Percentiles rank a stretch among this genome's conserved stretches.
Conservation (phyloP, 208 protist species). For the Leishmania aethiopica region DNA sequence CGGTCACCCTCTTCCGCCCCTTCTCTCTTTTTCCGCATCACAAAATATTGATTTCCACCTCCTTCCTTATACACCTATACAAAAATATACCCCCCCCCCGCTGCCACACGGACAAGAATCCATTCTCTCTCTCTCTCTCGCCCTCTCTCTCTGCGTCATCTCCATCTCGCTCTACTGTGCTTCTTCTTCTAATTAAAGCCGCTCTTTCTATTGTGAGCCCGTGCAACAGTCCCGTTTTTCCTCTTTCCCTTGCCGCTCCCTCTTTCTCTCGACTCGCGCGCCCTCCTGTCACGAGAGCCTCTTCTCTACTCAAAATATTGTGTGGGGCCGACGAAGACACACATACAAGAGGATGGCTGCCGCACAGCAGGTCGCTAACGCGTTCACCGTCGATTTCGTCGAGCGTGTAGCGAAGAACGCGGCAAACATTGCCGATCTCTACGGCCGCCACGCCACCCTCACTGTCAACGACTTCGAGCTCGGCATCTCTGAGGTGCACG, state of each 20-base stretch:
- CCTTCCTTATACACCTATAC: neutral
- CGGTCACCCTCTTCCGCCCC: neutral
- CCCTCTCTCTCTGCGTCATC: neutral
- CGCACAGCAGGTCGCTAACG: conserved; percentile 75
- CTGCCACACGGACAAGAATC: neutral
- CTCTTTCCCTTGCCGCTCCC: neutral
- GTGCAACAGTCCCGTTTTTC: neutral
- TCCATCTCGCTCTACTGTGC: neutral
- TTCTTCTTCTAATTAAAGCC: neutral
- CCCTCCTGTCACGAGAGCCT: neutral
- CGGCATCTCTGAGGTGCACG: conserved; percentile 59
- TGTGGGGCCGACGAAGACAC: neutral
- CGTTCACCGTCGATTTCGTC: conserved; percentile 84
- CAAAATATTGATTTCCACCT: neutral
- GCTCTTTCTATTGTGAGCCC: neutral
- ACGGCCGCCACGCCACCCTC: conserved; percentile 60
- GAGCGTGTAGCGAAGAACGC: conserved; percentile 75
- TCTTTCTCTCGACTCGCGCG: neutral
- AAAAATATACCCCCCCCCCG: neutral
- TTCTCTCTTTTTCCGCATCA: neutral
- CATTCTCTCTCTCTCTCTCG: neutral
- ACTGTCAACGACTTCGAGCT: conserved; percentile 86
- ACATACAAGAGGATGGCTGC: conserved; percentile 41
- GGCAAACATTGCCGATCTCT: conserved; percentile 61
- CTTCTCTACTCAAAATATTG: neutral